These are phyloP conservation scores for Solanum pinnatisectum DNA, from an alignment of 257 asterid species.

Conservation along the genomic window DNA sequence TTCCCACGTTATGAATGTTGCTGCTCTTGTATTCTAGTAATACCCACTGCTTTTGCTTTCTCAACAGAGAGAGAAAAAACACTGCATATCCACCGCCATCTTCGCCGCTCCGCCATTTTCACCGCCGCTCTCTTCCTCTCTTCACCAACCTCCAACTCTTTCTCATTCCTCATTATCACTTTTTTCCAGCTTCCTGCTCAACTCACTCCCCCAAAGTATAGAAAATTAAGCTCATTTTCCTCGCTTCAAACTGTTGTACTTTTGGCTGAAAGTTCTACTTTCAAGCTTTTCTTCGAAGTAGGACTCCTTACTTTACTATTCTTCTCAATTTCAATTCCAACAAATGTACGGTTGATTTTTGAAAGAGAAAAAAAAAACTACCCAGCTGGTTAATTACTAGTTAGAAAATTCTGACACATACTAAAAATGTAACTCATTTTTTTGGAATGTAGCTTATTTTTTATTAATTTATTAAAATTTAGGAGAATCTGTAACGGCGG, in stretches of 20 bases:
- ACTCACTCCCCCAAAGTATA: not conserved
- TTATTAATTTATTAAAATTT: not conserved
- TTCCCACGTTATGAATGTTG: slow-evolving; percentile 78
- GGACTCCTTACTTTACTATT: not conserved
- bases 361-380: not conserved
- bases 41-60: not conserved
- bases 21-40: slow-evolving; percentile 12
- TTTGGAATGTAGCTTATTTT: not conserved
- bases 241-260: not conserved
- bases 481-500: not conserved
- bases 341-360: not conserved
- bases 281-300: not conserved
- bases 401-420: not conserved
- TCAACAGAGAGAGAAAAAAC: not conserved
- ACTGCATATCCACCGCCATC: not conserved
- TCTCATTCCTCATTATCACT: not conserved
- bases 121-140: not conserved
- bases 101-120: not conserved
- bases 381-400: not conserved
- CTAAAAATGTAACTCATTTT: not conserved
- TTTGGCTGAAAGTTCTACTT: not conserved
- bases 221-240: not conserved
- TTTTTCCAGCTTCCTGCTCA: not conserved
- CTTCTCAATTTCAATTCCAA: not conserved
- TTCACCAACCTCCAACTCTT: not conserved